phyloP scores from a whole-genome alignment of 176 grass and related monocot genomes.

The Cocos nucifera region DNA sequence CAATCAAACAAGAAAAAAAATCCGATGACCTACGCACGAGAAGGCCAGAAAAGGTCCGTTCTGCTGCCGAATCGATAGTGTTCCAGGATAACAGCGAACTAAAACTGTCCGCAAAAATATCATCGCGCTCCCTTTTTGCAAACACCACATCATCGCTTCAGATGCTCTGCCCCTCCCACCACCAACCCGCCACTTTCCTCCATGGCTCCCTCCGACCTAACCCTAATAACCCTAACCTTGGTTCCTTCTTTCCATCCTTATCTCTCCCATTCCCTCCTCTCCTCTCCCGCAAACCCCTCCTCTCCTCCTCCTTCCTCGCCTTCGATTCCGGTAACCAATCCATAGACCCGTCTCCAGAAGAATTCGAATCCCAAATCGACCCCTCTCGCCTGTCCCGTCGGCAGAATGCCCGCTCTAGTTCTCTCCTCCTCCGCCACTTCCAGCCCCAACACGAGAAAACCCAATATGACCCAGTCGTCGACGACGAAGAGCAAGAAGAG shows the following conservation, averaged over 20 bases:
- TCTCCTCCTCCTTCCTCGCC: neutral
- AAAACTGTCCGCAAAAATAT: too few species aligned
- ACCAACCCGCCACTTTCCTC: constrained; percentile 15
- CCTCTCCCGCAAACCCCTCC: neutral
- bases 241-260: neutral
- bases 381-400: constrained; percentile 25
- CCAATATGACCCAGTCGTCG: neutral
- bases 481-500: constrained; percentile 6
- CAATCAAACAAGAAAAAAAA: too few species aligned
- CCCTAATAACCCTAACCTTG: neutral
- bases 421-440: constrained; percentile 24
- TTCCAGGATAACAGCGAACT: too few species aligned
- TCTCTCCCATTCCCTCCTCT: constrained; percentile 1
- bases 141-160: too few species aligned
- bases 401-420: constrained; percentile 31
- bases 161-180: constrained; percentile 27
- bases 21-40: too few species aligned
- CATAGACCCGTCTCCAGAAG: neutral
- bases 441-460: neutral
- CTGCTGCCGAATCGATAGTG: too few species aligned
- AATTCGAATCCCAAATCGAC: neutral
- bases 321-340: neutral
- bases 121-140: too few species aligned
- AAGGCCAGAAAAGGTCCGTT: too few species aligned
- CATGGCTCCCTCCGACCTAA: constrained; percentile 15